Evolutionary conservation across 2,329 filamentous ascomycete species (phyloP), one percentile per base, ranked within the genome.

Genomic region (Epichloe gansuensis): DNA sequence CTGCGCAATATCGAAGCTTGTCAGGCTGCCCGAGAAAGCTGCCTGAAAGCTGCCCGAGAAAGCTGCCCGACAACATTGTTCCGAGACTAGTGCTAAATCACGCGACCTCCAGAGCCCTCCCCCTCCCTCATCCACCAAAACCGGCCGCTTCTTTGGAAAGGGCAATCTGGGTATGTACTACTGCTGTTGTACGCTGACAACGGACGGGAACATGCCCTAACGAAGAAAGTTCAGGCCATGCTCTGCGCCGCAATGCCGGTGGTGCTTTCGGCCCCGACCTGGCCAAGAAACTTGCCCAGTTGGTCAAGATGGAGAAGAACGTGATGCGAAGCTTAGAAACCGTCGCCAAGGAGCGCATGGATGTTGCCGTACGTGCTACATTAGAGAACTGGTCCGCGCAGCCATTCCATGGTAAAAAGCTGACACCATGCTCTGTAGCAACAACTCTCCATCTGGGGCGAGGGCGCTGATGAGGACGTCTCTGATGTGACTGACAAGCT

Each of bases 301-400:
- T 98, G 51, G 93, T 98, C 58, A 98, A 98, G 82, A 98, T 98
- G 93, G 93, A 98, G 76, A 98, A 98, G 83, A 97, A 98, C 68
- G 88, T 96, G 53, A 98, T 98, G 93, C 89, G 93, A 70, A 96
- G 90, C 69, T 84, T 97, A 78, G 93, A 98, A 69, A 79, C 89
- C 48, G 93, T 97, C 51, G 90, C 90, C 46, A 85, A 90, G 65
- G 93, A 98, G 77, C 85, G 93, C 63, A 97, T 97, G 90, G 93
- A 97, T 65, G 91, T 96, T 60, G 93, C 93, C 65, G 90, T 95
- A 38, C 25, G 86, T 65, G 88, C 79, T 23, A 41, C 52, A 34
- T 37, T n/a, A 6, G 25, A 9, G 15, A 12, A 13, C 1, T 28
- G 7, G 11, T 38, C 11, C 15, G 12, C 11, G 17, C 5, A 11